A percentile compares a stretch with the other conserved stretches of the same genome.
These are phyloP conservation scores for Nymphaea colorata DNA, from an alignment of 164 flowering plant genomes.

Conservation along the genomic window DNA sequence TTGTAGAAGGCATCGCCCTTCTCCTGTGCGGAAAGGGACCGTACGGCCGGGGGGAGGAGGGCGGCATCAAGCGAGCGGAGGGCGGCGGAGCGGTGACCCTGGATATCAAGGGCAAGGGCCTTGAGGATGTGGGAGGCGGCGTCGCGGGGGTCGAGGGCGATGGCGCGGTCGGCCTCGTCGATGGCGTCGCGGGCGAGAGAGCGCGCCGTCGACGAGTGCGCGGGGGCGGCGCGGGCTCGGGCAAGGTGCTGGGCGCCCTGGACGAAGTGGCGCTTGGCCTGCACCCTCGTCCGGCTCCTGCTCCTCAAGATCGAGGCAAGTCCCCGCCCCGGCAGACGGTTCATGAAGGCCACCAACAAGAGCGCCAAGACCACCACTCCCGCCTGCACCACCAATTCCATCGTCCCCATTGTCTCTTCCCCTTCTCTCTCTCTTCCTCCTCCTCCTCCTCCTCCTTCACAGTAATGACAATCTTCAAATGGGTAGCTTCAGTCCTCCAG, in stretches of 20 bases:
- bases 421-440: neutral
- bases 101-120: constrained; percentile 55
- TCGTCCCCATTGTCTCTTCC: neutral
- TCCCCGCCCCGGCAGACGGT: neutral
- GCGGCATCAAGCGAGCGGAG: constrained; percentile 55
- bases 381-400: neutral
- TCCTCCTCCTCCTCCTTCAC: too few species aligned
- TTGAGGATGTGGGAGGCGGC: constrained; percentile 81
- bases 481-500: too few species aligned
- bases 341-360: neutral
- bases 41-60: constrained; percentile 48
- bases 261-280: constrained; percentile 85
- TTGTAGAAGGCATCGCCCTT: constrained; percentile 60
- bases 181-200: constrained; percentile 44
- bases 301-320: constrained; percentile 18
- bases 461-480: too few species aligned
- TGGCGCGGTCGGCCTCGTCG: constrained; percentile 54
- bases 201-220: constrained; percentile 12
- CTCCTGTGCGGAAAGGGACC: constrained; percentile 38
- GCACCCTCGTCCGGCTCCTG: constrained; percentile 26
- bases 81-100: constrained; percentile 53
- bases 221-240: constrained; percentile 42
- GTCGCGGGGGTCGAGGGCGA: constrained; percentile 62
- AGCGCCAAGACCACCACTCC: neutral
- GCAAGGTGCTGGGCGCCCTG: constrained; percentile 70